Evolutionary conservation across 164 flowering plant genomes (phyloP), one percentile per base, ranked within the genome.

Genomic region (Magnolia kwangsiensis): DNA sequence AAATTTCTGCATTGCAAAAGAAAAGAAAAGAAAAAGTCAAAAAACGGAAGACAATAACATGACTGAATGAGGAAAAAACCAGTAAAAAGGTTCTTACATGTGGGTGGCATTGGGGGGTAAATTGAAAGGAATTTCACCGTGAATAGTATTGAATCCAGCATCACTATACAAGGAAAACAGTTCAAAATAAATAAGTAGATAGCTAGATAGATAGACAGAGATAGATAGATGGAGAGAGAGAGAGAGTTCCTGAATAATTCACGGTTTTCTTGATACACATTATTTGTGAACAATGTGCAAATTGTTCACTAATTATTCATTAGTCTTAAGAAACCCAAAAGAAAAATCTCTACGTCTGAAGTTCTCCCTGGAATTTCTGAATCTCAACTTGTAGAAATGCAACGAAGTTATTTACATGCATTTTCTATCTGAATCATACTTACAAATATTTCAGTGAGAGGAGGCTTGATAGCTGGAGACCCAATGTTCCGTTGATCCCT

Each of bases 71-170:
- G 4, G 4, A 37, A 37, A 37, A 37, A 37, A 37, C 6, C 6
- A 37, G 45, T 37, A 37, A 37, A 37, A 37, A 14, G 51, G 10
- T 29, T 71, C 91, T 85, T 86, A 92, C 98, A 94, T 78, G 64
- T 87, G 83, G 66, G 90, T 88, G 45, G 83, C 84, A 86, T 91
- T 92, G 37, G 89, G 87, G 19, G 97, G 98, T 71, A 94, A 81
- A 70, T 75, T 67, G 63, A 69, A 67, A 7, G 97, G 95, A 73
- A 94, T 89, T 80, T 81, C 88, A 69, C 95, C 96, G 19, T 72
- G 74, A 72, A 94, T 82, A 78, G 77, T 71, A 69, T 92, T 94
- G 81, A 78, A 84, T 82, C 97, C 91, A 71, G 91, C 77, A 78
- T 92, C 97, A 85, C 97, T 94, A 27, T 51, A 74, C 5, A 82